Base-by-base conservation (phyloP, 306 rosid species). In the Quercus wislizeni region DNA sequence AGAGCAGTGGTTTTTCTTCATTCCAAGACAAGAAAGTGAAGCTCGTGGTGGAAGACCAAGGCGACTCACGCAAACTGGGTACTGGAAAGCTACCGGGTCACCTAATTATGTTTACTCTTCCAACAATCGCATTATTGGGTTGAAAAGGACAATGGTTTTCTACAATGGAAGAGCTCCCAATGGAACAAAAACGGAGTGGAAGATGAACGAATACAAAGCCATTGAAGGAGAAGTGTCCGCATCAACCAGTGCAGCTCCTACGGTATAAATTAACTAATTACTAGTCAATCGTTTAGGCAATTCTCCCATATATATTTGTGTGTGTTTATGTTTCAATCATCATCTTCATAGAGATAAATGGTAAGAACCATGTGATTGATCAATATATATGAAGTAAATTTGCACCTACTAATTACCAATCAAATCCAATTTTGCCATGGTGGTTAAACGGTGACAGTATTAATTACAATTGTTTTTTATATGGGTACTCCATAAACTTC, bases 61-160 rank as follows among this genome's bases (percentile, higher is more conserved):
- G 23, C 79, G 99, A 59, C 90, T 92, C 25, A 94, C 98, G 1
- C 78, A 35, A 13, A 84, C 59, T 14, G 98, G 98, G 21, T 92
- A 88, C 77, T 94, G 98, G 99, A 94, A 94, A 43, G 97, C 97
- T 0, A 94, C 97, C 2, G 99, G 99, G 0, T 91, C 99, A 55
- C 95, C 97, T 0, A 91, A 77, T 63, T 84, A 57, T 27, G 97
- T 94, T 51, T 91, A 85, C 83, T 90, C 99, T 35, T 87, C 86
- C 5, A 81, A 75, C 10, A 87, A 88, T 71, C 87, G 83, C 30
- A 25, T 80, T 30, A 92, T 94, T 13, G 97, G 97, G 3, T 19
- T 86, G 71, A 94, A 92, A 52, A 89, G 95, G 56, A 92, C 98
- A 15, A 91, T 92, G 97, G 98, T 91, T 69, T 94, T 94, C 86